These are phyloP conservation scores for Diplodia scrobiculata DNA, from an alignment of 2,329 filamentous ascomycete species.

Conservation along the genomic window DNA sequence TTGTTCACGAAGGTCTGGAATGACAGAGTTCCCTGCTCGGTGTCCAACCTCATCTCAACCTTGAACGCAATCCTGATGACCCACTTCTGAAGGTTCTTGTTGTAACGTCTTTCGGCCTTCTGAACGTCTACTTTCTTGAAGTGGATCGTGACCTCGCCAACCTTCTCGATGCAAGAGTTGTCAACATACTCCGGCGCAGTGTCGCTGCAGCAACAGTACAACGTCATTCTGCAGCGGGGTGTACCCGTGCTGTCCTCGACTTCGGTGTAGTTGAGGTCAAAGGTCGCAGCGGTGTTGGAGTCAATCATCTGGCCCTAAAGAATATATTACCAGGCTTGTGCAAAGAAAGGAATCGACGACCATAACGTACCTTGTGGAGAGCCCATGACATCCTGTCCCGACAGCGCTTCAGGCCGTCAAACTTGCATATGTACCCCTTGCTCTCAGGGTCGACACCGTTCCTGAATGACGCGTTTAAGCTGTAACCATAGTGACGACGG, in stretches of 20 bases:
- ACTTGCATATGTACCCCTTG: not conserved
- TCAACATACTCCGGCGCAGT: not conserved
- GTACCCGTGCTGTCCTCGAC: too few species aligned
- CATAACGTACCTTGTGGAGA: not conserved
- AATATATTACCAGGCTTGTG: too few species aligned
- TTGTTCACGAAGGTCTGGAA: not conserved
- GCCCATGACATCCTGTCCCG: not conserved
- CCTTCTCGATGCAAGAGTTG: not conserved
- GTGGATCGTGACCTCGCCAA: not conserved
- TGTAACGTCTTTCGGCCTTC: not conserved
- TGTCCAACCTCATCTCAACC: not conserved
- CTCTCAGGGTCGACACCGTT: not conserved
- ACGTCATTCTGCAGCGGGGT: too few species aligned
- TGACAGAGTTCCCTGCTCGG: not conserved
- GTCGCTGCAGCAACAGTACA: not conserved
- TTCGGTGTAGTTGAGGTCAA: too few species aligned
- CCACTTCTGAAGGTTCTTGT: not conserved
- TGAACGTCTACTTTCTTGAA: not conserved
- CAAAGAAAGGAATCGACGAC: too few species aligned
- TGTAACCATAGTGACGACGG: conserved; percentile 12
- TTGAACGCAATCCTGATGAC: not conserved
- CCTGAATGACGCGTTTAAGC: not conserved
- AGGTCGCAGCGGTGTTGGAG: too few species aligned
- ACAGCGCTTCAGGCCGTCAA: not conserved
- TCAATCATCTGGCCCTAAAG: too few species aligned